Evolutionary conservation across 371 early-diverging fungal genomes (phyloP).

Genomic region (Quaeritorhiza haematococci): DNA sequence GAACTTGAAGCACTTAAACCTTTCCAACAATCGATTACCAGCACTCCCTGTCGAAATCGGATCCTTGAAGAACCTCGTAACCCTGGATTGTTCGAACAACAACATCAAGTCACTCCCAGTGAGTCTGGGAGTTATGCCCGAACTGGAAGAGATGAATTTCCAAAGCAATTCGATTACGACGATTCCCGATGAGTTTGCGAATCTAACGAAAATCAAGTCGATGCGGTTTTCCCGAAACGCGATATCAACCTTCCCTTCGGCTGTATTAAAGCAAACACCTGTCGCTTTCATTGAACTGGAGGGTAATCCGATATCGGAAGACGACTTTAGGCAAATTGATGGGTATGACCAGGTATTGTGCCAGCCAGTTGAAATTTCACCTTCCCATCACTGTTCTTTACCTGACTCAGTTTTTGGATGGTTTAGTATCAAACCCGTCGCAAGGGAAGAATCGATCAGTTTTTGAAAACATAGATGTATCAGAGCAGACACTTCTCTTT

Average conservation of each 20-base stretch:
- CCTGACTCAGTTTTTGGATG: not conserved
- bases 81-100: conserved; percentile 9
- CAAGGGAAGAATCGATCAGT: not conserved
- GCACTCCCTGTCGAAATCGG: not conserved
- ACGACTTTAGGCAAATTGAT: not conserved
- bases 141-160: conserved; percentile 4
- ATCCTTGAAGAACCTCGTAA: not conserved
- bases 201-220: not conserved
- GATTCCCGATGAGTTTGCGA: not conserved
- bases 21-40: not conserved
- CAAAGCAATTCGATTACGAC: not conserved
- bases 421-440: not conserved
- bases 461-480: not conserved
- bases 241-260: not conserved
- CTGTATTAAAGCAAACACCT: not conserved
- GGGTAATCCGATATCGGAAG: not conserved
- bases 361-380: not conserved
- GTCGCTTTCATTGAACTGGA: conserved; percentile 1
- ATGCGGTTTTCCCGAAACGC: not conserved
- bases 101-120: conserved; percentile 1
- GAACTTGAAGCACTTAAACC: not conserved
- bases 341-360: conserved; percentile 6
- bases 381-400: not conserved
- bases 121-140: not conserved
- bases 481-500: no score